These are phyloP conservation scores for Anthoceros angustus DNA, from an alignment of 225 moss, liverwort and hornwort species.

Conservation along the genomic window DNA sequence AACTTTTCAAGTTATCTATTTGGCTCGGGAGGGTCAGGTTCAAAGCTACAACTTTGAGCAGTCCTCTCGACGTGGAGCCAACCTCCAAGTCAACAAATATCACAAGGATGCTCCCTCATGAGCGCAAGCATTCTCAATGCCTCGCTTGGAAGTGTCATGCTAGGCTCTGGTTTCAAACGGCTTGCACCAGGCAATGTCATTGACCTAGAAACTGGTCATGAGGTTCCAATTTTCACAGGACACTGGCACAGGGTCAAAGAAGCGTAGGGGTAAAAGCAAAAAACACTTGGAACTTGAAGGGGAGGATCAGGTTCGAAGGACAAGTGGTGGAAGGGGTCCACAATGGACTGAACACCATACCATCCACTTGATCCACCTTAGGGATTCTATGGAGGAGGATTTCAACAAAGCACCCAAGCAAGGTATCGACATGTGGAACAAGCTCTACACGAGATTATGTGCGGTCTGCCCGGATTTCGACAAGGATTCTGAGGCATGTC, in stretches of 20 bases:
- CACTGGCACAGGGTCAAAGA: not conserved
- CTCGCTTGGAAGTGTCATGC: slow-evolving; percentile 1
- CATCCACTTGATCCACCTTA: too few relatives aligned
- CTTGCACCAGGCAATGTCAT: not conserved
- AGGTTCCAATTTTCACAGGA: slow-evolving; percentile 1
- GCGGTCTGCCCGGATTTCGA: too few relatives aligned
- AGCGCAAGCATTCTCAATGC: not conserved
- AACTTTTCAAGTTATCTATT: too few relatives aligned
- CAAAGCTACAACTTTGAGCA: not conserved
- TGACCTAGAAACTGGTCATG: not conserved
- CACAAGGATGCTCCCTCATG: not conserved
- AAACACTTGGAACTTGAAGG: too few relatives aligned
- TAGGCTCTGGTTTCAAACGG: not conserved
- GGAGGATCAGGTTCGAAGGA: too few relatives aligned
- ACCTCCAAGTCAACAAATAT: slow-evolving; percentile 1
- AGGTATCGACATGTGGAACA: too few relatives aligned
- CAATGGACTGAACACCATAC: too few relatives aligned
- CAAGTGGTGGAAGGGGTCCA: too few relatives aligned
- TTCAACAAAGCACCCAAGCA: too few relatives aligned
- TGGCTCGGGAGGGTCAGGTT: not conserved
- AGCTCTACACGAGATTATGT: too few relatives aligned
- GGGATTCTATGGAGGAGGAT: too few relatives aligned
- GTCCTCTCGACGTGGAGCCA: slow-evolving; percentile 1
- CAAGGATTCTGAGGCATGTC: not conserved
- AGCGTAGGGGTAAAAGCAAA: not conserved